Conservation (phyloP, 176 grass and related monocot genomes). For the Melocanna baccifera region DNA sequence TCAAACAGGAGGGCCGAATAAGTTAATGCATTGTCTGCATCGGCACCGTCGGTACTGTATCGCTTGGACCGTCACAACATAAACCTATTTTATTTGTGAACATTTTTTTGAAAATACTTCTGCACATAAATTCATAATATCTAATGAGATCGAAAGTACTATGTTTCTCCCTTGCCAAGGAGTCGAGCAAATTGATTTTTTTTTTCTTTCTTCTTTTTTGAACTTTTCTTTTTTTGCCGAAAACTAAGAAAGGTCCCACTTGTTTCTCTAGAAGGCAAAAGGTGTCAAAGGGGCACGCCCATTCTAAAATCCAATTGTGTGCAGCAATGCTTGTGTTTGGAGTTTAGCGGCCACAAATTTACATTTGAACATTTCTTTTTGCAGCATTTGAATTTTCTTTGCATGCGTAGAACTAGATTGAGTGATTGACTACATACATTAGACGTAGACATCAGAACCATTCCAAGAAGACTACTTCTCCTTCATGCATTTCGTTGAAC, state of each 20-base stretch:
- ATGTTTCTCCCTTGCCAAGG: not conserved
- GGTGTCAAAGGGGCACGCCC: not conserved
- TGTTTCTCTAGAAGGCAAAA: not conserved
- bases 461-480: not conserved
- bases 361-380: not conserved
- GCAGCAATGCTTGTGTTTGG: not conserved
- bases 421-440: not conserved
- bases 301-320: not conserved
- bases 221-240: not conserved
- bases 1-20: not conserved
- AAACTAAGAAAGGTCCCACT: not conserved
- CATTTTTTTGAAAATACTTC: not conserved
- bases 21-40: not conserved
- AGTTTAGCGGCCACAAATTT: not conserved
- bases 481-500: conserved; percentile 5
- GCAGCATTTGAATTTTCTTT: not conserved
- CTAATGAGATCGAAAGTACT: not conserved
- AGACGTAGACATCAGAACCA: not conserved
- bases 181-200: not conserved
- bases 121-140: not conserved
- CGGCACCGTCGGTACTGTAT: not conserved
- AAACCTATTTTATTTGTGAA: not conserved
- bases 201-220: not conserved
- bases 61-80: not conserved
- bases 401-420: not conserved